Conservation (phyloP, 2,329 filamentous ascomycete species). For the Aspergillus tamarii region DNA sequence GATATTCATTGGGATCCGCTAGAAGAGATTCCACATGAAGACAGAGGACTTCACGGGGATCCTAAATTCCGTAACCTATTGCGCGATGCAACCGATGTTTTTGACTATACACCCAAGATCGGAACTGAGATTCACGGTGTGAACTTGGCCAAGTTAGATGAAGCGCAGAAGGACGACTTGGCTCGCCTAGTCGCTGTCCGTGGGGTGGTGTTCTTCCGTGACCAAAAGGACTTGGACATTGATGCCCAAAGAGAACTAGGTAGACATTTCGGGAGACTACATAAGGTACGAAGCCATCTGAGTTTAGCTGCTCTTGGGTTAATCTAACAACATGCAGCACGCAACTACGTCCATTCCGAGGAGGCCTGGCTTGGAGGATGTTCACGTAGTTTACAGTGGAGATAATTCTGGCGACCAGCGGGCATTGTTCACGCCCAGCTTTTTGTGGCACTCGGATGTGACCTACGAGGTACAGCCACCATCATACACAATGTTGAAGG, state of each 20-base stretch:
- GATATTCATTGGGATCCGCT: conserved; percentile 56
- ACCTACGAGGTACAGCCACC: conserved; percentile 62
- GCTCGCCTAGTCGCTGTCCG: conserved; percentile 57
- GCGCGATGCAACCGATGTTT: conserved; percentile 55
- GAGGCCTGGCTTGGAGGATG: conserved; percentile 56
- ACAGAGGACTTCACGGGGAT: conserved; percentile 59
- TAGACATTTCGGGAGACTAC: conserved; percentile 56
- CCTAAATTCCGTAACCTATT: conserved; percentile 58
- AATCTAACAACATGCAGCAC: conserved; percentile 38
- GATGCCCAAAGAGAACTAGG: conserved; percentile 58
- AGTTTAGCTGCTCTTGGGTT: background rate
- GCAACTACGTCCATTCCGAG: conserved; percentile 57
- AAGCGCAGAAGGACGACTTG: conserved; percentile 58
- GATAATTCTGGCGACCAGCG: conserved; percentile 58
- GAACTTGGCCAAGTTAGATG: conserved; percentile 53
- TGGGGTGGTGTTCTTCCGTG: conserved; percentile 62
- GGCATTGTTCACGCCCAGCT: conserved; percentile 58
- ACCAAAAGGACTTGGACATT: conserved; percentile 58
- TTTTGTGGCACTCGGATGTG: conserved; percentile 60
- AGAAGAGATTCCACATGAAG: conserved; percentile 53
- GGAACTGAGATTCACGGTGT: conserved; percentile 58
- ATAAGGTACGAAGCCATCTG: conserved; percentile 40
- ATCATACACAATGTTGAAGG: conserved; percentile 60
- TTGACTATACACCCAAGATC: conserved; percentile 61
- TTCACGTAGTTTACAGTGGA: conserved; percentile 60